Evolutionary conservation across 768 basidiomycete species (phyloP).

Genomic region (Amanita fuliginea): DNA sequence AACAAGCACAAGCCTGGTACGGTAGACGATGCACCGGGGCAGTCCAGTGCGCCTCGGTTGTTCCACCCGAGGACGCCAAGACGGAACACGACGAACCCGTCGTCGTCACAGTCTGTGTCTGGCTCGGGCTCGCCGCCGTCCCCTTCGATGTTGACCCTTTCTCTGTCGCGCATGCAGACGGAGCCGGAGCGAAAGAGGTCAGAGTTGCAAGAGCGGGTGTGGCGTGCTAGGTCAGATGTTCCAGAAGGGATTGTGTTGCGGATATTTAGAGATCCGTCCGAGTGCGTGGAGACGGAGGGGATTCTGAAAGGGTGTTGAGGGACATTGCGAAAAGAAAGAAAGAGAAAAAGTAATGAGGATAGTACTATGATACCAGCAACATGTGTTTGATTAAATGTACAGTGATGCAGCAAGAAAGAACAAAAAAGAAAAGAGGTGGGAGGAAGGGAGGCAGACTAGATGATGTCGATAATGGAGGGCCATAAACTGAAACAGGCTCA

Average conservation of each 20-base stretch:
- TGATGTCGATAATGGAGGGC: constrained; percentile 35
- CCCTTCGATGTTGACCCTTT: not conserved
- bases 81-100: not conserved
- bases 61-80: not conserved
- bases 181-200: not conserved
- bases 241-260: constrained; percentile 1
- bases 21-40: not conserved
- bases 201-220: constrained; percentile 6
- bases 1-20: not conserved
- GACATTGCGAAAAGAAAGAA: too few species aligned
- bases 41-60: not conserved
- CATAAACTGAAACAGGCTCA: constrained; percentile 22
- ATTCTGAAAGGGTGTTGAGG: not conserved
- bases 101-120: not conserved
- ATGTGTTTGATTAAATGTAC: not conserved
- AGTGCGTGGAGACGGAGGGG: constrained; percentile 3
- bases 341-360: too few species aligned
- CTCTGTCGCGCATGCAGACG: not conserved
- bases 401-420: not conserved
- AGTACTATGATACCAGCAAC: too few species aligned
- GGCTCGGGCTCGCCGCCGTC: not conserved
- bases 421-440: not conserved
- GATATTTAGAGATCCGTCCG: constrained; percentile 5
- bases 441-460: constrained; percentile 5
- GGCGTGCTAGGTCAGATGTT: constrained; percentile 1